Conservation (phyloP, 257 asterid species). For the Penstemon eatonii region DNA sequence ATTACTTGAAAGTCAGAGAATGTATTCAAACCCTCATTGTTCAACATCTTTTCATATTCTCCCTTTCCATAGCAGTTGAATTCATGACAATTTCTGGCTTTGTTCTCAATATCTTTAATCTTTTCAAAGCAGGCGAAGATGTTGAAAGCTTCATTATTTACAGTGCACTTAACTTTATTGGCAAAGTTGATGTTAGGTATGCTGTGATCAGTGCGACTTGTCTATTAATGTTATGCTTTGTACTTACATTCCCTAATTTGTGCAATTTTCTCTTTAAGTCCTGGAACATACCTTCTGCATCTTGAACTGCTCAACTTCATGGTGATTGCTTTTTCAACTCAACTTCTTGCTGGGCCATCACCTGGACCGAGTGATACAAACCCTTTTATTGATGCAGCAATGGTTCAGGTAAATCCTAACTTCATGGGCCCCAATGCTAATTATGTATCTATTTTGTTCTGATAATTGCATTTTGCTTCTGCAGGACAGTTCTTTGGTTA, state of each 20-base stretch:
- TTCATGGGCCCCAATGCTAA: slow-evolving; percentile 16
- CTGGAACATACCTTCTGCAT: slow-evolving; percentile 75
- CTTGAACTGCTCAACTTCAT: slow-evolving; percentile 84
- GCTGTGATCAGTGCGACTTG: slow-evolving; percentile 31
- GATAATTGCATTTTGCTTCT: slow-evolving; percentile 26
- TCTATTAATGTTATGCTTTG: slow-evolving; percentile 24
- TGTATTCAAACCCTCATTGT: slow-evolving; percentile 10
- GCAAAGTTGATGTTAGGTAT: slow-evolving; percentile 84
- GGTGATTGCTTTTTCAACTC: slow-evolving; percentile 78
- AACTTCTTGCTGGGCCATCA: slow-evolving; percentile 91
- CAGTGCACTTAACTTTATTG: slow-evolving; percentile 74
- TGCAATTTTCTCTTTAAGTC: slow-evolving; percentile 42
- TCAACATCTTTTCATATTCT: slow-evolving; percentile 8
- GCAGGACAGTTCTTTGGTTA: slow-evolving; percentile 79
- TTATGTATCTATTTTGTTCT: slow-evolving; percentile 11
- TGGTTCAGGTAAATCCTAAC: slow-evolving; percentile 65
- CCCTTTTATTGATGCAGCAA: slow-evolving; percentile 87
- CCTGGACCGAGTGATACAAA: slow-evolving; percentile 82
- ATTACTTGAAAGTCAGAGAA: neutral
- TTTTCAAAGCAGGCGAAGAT: slow-evolving; percentile 52
- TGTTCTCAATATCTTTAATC: slow-evolving; percentile 23
- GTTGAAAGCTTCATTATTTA: slow-evolving; percentile 63
- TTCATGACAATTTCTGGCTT: slow-evolving; percentile 10
- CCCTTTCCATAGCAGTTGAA: slow-evolving; percentile 13
- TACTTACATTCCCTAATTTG: slow-evolving; percentile 30